phyloP scores from a whole-genome alignment of 371 early-diverging fungal species.

The Zopfochytrium polystomum region DNA sequence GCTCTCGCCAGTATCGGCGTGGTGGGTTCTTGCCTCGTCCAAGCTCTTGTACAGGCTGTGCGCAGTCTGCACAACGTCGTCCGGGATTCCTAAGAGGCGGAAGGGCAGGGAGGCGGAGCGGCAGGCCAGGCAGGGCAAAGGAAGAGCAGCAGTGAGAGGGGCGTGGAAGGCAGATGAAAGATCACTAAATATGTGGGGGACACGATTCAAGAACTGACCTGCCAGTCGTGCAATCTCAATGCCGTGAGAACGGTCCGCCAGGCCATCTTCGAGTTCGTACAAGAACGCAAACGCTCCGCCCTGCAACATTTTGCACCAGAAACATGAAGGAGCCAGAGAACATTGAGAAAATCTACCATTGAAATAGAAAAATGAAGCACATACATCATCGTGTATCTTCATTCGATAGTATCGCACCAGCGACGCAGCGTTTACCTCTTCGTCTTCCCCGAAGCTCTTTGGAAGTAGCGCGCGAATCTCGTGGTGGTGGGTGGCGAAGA shows the following conservation, averaged over 20 bases:
- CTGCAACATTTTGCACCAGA: too few relatives aligned
- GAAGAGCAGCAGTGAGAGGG: too few relatives aligned
- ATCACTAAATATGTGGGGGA: too few relatives aligned
- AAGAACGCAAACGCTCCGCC: slow-evolving; percentile 13
- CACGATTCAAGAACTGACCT: too few relatives aligned
- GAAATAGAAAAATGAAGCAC: slow-evolving; percentile 2
- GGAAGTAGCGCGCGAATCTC: slow-evolving; percentile 56
- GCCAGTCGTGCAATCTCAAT: slow-evolving; percentile 24
- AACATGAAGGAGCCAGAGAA: neutral
- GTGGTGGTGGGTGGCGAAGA: slow-evolving; percentile 97
- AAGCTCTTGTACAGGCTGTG: too few relatives aligned
- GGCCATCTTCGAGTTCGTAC: slow-evolving; percentile 18
- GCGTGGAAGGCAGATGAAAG: too few relatives aligned
- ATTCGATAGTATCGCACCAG: slow-evolving; percentile 15
- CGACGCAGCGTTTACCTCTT: slow-evolving; percentile 5
- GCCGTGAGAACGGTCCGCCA: slow-evolving; percentile 21
- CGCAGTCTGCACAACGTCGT: too few relatives aligned
- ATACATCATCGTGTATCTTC: slow-evolving; percentile 21
- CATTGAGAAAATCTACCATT: neutral
- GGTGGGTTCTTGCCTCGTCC: too few relatives aligned
- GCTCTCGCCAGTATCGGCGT: too few relatives aligned
- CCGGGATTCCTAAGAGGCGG: too few relatives aligned
- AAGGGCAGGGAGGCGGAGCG: too few relatives aligned
- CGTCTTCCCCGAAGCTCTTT: neutral
- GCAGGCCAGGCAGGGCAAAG: too few relatives aligned